Percentiles rank a stretch among this genome's conserved stretches.
Conservation (phyloP, 306 rosid genomes). For the Astragalus glycyphyllos region DNA sequence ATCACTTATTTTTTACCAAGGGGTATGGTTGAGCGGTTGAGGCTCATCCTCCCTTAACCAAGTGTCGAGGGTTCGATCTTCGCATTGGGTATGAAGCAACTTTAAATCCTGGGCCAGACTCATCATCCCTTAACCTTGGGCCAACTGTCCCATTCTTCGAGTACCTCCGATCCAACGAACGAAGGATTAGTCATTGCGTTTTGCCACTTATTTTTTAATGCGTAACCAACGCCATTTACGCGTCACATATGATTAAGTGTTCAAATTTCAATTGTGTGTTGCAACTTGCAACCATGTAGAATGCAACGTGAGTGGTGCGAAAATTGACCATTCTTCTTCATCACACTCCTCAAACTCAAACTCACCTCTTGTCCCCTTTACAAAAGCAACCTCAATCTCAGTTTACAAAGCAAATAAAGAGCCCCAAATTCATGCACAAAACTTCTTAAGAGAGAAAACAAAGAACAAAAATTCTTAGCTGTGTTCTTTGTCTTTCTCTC, state of each 20-base stretch:
- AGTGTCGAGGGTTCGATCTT: too few relatives aligned
- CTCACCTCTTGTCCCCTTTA: conserved; percentile 4
- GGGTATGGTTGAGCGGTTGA: too few relatives aligned
- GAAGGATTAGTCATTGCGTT: too few relatives aligned
- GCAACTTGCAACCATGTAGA: background rate
- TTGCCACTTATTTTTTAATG: too few relatives aligned
- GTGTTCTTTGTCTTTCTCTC: conserved; percentile 11
- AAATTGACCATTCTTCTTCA: conserved; percentile 37
- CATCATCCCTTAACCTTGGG: too few relatives aligned
- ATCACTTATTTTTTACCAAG: too few relatives aligned
- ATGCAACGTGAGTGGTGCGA: conserved; percentile 1
- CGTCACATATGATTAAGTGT: background rate
- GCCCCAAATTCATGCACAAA: conserved; percentile 22
- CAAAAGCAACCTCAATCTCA: conserved; percentile 1
- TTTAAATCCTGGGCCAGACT: too few relatives aligned
- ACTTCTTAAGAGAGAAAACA: background rate
- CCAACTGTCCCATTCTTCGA: too few relatives aligned
- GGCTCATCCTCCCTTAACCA: too few relatives aligned
- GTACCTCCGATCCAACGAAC: too few relatives aligned
- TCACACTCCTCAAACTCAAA: conserved; percentile 25
- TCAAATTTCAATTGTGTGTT: background rate
- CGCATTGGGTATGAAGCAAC: too few relatives aligned
- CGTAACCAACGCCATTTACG: too few relatives aligned
- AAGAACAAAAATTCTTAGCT: conserved; percentile 25
- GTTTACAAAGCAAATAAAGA: background rate